A percentile compares a stretch with the other conserved stretches of the same genome.
phyloP scores from a whole-genome alignment of 192 early-diverging fungal species.

The Podila epicladia region DNA sequence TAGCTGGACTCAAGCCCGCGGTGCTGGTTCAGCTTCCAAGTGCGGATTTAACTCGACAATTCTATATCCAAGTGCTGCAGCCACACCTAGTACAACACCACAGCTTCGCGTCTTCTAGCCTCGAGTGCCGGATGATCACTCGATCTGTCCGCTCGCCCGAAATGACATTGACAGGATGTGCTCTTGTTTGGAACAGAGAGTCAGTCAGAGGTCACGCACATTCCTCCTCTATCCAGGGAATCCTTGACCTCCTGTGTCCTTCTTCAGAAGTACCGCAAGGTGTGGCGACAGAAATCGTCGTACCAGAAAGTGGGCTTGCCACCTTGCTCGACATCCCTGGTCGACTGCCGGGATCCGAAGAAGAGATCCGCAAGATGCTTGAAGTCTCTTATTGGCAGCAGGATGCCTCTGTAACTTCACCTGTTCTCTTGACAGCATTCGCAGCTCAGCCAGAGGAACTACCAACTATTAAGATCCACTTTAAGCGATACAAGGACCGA shows the following conservation, averaged over 20 bases:
- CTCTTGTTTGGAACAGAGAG: constrained; percentile 22
- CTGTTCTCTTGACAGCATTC: constrained; percentile 31
- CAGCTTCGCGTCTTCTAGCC: constrained; percentile 2
- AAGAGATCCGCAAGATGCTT: constrained; percentile 31
- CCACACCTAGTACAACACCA: constrained; percentile 9
- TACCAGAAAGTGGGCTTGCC: constrained; percentile 33
- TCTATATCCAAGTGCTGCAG: constrained; percentile 15
- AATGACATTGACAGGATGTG: constrained; percentile 33
- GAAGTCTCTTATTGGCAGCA: constrained; percentile 44
- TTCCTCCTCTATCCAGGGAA: constrained; percentile 4
- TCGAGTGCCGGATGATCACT: constrained; percentile 31
- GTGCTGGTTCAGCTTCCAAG: constrained; percentile 35
- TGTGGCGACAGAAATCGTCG: background rate
- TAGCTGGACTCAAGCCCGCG: constrained; percentile 38
- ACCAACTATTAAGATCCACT: constrained; percentile 15
- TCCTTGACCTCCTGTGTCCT: constrained; percentile 20
- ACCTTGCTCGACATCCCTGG: constrained; percentile 35
- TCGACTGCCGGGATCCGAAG: constrained; percentile 11
- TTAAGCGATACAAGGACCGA: constrained; percentile 22
- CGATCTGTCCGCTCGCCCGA: constrained; percentile 22
- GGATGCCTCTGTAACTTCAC: background rate
- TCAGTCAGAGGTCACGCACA: constrained; percentile 16
- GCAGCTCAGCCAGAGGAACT: constrained; percentile 45
- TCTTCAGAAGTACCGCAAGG: background rate
- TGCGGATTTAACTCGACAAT: background rate